Percentiles rank a stretch among this genome's conserved stretches.
Evolutionary conservation across 768 basidiomycete genomes (phyloP).

Genomic region (Boletellus ananiceps): DNA sequence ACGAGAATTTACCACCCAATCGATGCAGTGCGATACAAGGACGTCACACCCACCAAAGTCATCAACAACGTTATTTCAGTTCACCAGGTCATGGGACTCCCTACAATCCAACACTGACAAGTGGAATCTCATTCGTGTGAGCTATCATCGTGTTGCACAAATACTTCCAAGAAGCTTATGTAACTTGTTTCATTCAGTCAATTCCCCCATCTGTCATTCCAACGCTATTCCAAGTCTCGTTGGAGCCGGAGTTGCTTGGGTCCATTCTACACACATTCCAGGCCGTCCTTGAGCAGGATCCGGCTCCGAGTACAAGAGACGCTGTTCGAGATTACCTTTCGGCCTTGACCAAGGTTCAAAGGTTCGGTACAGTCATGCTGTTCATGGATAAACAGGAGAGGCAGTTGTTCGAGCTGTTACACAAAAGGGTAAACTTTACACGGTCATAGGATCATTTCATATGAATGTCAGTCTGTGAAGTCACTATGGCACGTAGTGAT

Average conservation of each 20-base stretch:
- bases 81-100: slow-evolving; percentile 56
- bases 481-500: no score
- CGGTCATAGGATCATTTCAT: slow-evolving; percentile 2
- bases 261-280: slow-evolving; percentile 54
- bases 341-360: slow-evolving; percentile 48
- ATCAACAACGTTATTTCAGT: slow-evolving; percentile 53
- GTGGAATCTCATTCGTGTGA: slow-evolving; percentile 58
- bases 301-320: slow-evolving; percentile 10
- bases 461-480: neutral
- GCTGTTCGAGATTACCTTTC: slow-evolving; percentile 46
- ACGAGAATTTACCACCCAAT: slow-evolving; percentile 1
- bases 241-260: slow-evolving; percentile 61
- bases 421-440: slow-evolving; percentile 27
- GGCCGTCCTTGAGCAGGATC: slow-evolving; percentile 23
- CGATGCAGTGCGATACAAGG: slow-evolving; percentile 2
- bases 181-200: slow-evolving; percentile 33
- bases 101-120: slow-evolving; percentile 38
- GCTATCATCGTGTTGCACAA: slow-evolving; percentile 20
- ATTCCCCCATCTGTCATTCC: slow-evolving; percentile 55
- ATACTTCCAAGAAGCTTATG: neutral
- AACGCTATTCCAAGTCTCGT: slow-evolving; percentile 59
- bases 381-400: slow-evolving; percentile 61
- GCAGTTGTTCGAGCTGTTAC: slow-evolving; percentile 42
- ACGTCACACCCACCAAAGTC: slow-evolving; percentile 21
- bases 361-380: slow-evolving; percentile 59